These are phyloP conservation scores for Theileria luwenshuni DNA, from an alignment of 169 alveolate species.

Conservation along the genomic window DNA sequence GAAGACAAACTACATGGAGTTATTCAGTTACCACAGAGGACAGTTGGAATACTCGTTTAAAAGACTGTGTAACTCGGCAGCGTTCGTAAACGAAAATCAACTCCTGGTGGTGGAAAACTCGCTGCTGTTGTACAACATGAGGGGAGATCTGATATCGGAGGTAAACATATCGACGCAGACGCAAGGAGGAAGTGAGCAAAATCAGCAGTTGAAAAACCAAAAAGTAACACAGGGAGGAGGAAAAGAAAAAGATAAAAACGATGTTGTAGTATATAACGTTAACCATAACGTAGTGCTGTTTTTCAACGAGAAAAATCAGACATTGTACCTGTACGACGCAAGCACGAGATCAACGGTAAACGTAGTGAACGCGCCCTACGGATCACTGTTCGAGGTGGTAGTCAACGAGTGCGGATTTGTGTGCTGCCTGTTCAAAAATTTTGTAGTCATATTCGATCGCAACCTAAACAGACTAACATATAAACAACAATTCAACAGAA, in stretches of 20 bases:
- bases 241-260: background rate
- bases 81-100: background rate
- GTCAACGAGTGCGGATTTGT: constrained; percentile 64
- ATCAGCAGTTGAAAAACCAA: background rate
- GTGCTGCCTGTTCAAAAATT: constrained; percentile 68
- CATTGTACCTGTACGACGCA: constrained; percentile 17
- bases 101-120: background rate
- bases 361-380: constrained; percentile 13
- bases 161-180: background rate
- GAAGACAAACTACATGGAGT: background rate
- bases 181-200: background rate
- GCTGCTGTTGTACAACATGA: background rate
- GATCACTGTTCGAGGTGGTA: constrained; percentile 56
- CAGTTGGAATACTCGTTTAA: constrained; percentile 5
- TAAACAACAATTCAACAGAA: constrained; percentile 50
- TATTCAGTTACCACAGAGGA: constrained; percentile 15
- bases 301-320: constrained; percentile 22
- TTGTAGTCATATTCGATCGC: constrained; percentile 68
- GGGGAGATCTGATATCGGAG: constrained; percentile 10
- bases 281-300: constrained; percentile 17
- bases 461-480: constrained; percentile 61
- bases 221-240: background rate
- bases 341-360: background rate
- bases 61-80: constrained; percentile 7
- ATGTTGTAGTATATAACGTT: background rate